Evolutionary conservation across 2,329 filamentous ascomycete species (phyloP).

Genomic region (Diaporthe vaccinii): DNA sequence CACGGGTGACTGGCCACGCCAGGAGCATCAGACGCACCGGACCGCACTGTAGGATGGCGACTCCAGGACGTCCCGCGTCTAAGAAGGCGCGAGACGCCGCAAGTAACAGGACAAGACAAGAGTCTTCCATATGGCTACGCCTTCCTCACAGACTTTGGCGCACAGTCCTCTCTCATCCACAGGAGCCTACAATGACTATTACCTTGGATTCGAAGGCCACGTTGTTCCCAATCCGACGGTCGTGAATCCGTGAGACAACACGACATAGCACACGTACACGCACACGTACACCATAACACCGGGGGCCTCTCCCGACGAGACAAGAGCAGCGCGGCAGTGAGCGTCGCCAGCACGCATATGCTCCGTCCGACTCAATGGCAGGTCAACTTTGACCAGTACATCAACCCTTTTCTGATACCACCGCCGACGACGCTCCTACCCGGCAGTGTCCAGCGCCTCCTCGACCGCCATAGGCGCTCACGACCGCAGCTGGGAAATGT

Average conservation of each 20-base stretch:
- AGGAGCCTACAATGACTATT: background rate
- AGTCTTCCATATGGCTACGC: background rate
- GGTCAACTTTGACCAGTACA: constrained; percentile 82
- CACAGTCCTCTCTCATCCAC: background rate
- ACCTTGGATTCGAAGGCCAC: background rate
- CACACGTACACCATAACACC: background rate
- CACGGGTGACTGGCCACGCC: background rate
- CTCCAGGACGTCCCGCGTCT: background rate
- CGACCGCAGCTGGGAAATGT: constrained; percentile 67
- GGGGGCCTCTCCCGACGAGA: background rate
- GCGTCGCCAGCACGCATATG: constrained; percentile 1
- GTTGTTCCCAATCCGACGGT: background rate
- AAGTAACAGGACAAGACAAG: background rate
- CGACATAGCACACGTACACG: background rate
- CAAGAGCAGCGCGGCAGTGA: no score
- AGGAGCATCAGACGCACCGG: constrained; percentile 8
- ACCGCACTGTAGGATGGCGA: background rate
- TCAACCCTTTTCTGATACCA: constrained; percentile 78
- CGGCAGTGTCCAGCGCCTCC: constrained; percentile 73
- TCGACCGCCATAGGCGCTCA: constrained; percentile 70
- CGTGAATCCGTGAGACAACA: background rate
- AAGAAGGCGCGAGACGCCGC: background rate
- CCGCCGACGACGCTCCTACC: constrained; percentile 77
- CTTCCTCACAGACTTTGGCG: background rate
- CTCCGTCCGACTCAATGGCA: constrained; percentile 55